These are phyloP conservation scores for Jaapia argillacea DNA, from an alignment of 768 basidiomycete genomes.

Conservation along the genomic window DNA sequence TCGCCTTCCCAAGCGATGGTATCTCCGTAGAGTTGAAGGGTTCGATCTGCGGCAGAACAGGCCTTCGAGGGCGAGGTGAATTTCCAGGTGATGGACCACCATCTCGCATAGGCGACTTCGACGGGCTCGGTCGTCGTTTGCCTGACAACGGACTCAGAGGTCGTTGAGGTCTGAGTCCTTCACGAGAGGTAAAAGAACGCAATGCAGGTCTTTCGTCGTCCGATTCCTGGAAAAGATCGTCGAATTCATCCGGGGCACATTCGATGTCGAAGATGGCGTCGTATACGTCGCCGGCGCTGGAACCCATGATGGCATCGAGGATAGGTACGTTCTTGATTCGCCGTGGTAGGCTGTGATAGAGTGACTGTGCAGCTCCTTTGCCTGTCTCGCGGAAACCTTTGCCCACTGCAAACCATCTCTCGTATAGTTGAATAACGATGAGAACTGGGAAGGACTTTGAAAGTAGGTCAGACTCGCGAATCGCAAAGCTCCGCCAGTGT, in stretches of 20 bases:
- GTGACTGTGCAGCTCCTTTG: constrained; percentile 37
- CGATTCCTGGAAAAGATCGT: constrained; percentile 37
- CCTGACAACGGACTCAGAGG: constrained; percentile 1
- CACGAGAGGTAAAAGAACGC: constrained; percentile 28
- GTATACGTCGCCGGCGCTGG: constrained; percentile 53
- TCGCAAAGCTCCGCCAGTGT: background rate
- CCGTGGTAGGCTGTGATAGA: constrained; percentile 60
- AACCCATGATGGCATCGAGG: constrained; percentile 69
- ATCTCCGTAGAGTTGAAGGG: constrained; percentile 10
- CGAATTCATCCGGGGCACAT: constrained; percentile 37
- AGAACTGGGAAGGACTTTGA: constrained; percentile 69
- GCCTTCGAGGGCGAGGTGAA: constrained; percentile 16
- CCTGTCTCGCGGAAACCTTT: constrained; percentile 40
- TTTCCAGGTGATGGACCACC: constrained; percentile 8
- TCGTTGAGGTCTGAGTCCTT: constrained; percentile 17
- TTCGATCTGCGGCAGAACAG: background rate
- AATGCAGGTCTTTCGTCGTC: constrained; percentile 35
- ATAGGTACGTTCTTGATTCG: constrained; percentile 67
- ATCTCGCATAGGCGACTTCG: background rate
- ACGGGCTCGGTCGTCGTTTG: background rate
- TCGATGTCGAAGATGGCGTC: constrained; percentile 67
- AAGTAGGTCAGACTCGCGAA: constrained; percentile 3
- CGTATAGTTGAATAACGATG: constrained; percentile 67
- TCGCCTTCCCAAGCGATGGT: constrained; percentile 19
- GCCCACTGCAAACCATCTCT: constrained; percentile 54